Evolutionary conservation across 2,329 filamentous ascomycete genomes (phyloP).

Genomic region (Fusarium tanahbumbuense): DNA sequence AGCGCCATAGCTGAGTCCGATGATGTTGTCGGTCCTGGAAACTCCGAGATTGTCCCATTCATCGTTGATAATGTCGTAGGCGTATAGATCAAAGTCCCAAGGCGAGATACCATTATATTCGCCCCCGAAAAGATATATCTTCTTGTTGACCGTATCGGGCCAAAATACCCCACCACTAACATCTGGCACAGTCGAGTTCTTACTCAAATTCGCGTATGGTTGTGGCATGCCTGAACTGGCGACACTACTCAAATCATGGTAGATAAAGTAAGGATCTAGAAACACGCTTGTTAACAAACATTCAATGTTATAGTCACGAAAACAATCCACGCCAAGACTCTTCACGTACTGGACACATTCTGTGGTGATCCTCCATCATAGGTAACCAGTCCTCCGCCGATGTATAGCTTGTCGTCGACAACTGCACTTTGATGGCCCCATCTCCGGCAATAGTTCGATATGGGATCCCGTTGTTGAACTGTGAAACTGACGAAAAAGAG

Average conservation of each 20-base stretch:
- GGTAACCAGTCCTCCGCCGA: constrained; percentile 70
- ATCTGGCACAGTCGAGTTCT: constrained; percentile 66
- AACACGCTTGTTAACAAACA: constrained; percentile 16
- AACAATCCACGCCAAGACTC: neutral
- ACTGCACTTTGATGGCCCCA: constrained; percentile 71
- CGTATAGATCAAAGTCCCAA: constrained; percentile 62
- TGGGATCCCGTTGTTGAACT: constrained; percentile 60
- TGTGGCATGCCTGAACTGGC: constrained; percentile 61
- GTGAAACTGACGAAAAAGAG: constrained; percentile 34
- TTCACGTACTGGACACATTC: constrained; percentile 67
- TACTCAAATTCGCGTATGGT: constrained; percentile 67
- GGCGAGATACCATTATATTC: constrained; percentile 64
- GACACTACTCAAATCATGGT: constrained; percentile 65
- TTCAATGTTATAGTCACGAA: neutral
- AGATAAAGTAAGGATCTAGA: constrained; percentile 56
- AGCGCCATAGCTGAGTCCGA: constrained; percentile 67
- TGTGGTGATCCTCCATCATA: constrained; percentile 62
- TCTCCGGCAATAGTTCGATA: constrained; percentile 64
- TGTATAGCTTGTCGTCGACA: constrained; percentile 69
- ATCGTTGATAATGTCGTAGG: constrained; percentile 68
- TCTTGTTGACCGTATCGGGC: constrained; percentile 71
- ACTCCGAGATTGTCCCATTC: constrained; percentile 63
- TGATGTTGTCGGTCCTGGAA: constrained; percentile 53
- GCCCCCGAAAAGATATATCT: constrained; percentile 72
- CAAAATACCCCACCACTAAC: constrained; percentile 63